A percentile compares a stretch with the other conserved stretches of the same genome.
phyloP scores from a whole-genome alignment of 2,329 filamentous ascomycete genomes.

The Penicillium sclerotiorum region DNA sequence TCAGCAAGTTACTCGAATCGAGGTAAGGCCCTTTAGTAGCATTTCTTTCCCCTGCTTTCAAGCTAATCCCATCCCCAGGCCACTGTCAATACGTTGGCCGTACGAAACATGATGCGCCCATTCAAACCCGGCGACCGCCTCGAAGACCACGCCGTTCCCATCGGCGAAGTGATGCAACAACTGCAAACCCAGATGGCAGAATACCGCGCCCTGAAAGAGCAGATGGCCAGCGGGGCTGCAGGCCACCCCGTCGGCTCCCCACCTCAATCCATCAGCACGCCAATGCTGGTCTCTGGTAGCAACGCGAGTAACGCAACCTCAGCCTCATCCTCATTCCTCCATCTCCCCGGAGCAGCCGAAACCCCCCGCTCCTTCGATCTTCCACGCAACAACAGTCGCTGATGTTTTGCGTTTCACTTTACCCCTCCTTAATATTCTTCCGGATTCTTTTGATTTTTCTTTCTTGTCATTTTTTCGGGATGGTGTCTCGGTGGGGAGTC shows the following conservation, averaged over 20 bases:
- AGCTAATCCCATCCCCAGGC: slow-evolving; percentile 56
- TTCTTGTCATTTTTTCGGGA: slow-evolving; percentile 14
- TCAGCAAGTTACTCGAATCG: slow-evolving; percentile 92
- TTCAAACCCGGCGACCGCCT: slow-evolving; percentile 64
- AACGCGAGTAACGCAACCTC: slow-evolving; percentile 26
- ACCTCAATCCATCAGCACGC: slow-evolving; percentile 9
- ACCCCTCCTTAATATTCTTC: slow-evolving; percentile 4
- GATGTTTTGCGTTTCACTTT: slow-evolving; percentile 2
- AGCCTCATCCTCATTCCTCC: slow-evolving; percentile 32
- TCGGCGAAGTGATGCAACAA: slow-evolving; percentile 63
- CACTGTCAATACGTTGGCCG: slow-evolving; percentile 74
- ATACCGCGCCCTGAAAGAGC: slow-evolving; percentile 44
- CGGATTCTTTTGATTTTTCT: slow-evolving; percentile 12
- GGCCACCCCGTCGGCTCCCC: slow-evolving; percentile 24
- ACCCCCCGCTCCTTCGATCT: slow-evolving; percentile 21
- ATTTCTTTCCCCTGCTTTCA: not conserved
- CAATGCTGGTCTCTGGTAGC: slow-evolving; percentile 14
- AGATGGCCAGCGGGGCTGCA: slow-evolving; percentile 34
- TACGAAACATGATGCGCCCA: slow-evolving; percentile 78
- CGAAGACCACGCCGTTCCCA: slow-evolving; percentile 74
- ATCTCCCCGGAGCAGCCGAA: slow-evolving; percentile 23
- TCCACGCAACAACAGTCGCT: slow-evolving; percentile 13
- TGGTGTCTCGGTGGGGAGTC: slow-evolving; percentile 30
- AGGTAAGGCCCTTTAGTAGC: slow-evolving; percentile 63
- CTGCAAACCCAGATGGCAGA: slow-evolving; percentile 45